Conservation (phyloP, 1,284 basidiomycete species). For the Fomes fomentarius region DNA sequence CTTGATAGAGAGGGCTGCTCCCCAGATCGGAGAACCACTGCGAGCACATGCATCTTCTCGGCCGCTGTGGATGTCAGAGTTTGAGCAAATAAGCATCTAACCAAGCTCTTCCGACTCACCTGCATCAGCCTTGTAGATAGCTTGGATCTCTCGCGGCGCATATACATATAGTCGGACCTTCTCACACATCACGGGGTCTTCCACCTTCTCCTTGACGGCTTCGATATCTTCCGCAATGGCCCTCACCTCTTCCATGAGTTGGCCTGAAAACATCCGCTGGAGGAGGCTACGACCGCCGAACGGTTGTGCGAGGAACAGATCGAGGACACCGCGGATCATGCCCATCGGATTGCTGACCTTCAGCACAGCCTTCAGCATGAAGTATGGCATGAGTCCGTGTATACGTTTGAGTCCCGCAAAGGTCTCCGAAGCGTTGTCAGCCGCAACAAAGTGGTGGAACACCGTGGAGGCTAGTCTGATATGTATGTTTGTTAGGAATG, state of each 20-base stretch:
- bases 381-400: conserved; percentile 98
- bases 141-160: conserved; percentile 87
- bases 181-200: conserved; percentile 86
- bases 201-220: conserved; percentile 86
- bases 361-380: conserved; percentile 91
- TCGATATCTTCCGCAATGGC: conserved; percentile 86
- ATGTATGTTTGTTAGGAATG: neutral
- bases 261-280: conserved; percentile 95
- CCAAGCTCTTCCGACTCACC: conserved; percentile 44
- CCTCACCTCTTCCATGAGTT: conserved; percentile 87
- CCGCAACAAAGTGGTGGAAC: conserved; percentile 93
- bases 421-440: conserved; percentile 90
- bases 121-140: conserved; percentile 79
- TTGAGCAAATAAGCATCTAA: neutral
- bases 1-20: conserved; percentile 78
- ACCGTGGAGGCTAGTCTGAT: conserved; percentile 89
- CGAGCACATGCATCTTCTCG: conserved; percentile 82
- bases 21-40: conserved; percentile 81
- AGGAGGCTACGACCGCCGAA: conserved; percentile 93
- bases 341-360: conserved; percentile 95
- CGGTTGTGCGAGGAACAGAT: conserved; percentile 97
- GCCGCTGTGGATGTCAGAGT: conserved; percentile 44
- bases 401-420: conserved; percentile 90
- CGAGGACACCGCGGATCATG: conserved; percentile 93
- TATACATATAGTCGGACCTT: conserved; percentile 89